phyloP scores from a whole-genome alignment of 192 early-diverging fungal genomes.

The Coemansia sp. region DNA sequence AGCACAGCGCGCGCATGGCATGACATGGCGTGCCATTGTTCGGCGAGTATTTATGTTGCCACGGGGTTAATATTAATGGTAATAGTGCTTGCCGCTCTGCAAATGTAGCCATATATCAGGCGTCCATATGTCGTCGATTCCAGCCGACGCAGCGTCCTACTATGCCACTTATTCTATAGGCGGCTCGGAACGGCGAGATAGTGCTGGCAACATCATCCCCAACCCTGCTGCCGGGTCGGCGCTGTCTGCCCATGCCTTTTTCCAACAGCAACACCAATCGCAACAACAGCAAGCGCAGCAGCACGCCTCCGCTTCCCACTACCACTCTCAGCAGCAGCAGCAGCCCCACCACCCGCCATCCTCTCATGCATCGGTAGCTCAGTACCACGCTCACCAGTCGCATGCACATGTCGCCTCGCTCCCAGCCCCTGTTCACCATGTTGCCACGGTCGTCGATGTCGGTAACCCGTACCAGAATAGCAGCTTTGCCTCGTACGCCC shows the following conservation, averaged over 20 bases:
- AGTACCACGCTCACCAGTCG: conserved; percentile 30
- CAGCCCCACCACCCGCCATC: conserved; percentile 19
- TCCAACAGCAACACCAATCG: conserved; percentile 27
- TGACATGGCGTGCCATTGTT: no score
- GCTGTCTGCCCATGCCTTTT: conserved; percentile 36
- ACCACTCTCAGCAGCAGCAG: conserved; percentile 13
- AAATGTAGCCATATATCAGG: conserved; percentile 48
- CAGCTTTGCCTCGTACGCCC: conserved; percentile 29
- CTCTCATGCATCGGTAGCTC: conserved; percentile 23
- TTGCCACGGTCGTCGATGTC: conserved; percentile 9
- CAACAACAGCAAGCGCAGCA: conserved; percentile 15
- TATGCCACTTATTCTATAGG: conserved; percentile 39
- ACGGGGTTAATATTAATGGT: not conserved
- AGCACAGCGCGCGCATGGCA: no score
- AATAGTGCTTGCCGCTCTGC: not conserved
- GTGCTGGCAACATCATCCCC: conserved; percentile 19
- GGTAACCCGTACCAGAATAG: conserved; percentile 19
- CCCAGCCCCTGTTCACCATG: not conserved
- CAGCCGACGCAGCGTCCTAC: conserved; percentile 40
- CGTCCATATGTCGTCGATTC: conserved; percentile 44
- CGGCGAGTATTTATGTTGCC: no score
- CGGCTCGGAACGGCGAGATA: conserved; percentile 28
- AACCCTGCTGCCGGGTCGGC: conserved; percentile 12
- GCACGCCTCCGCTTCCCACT: conserved; percentile 8
- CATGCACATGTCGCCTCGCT: conserved; percentile 17